phyloP scores from a whole-genome alignment of 176 grass and related monocot genomes.

The Stipa capillata region DNA sequence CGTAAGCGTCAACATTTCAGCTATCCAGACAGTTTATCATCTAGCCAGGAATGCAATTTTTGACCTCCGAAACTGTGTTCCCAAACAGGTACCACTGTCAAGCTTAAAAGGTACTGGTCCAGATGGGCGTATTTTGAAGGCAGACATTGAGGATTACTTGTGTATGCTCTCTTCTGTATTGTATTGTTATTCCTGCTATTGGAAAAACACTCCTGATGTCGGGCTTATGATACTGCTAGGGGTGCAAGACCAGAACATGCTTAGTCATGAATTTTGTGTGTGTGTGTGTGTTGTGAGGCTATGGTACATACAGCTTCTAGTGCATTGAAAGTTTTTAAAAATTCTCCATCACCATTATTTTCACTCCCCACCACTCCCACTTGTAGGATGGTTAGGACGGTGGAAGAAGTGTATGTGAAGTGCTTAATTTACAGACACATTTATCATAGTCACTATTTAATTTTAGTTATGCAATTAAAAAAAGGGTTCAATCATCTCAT shows the following conservation, averaged over 20 bases:
- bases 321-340: neutral
- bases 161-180: conserved; percentile 33
- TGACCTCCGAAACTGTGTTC: neutral
- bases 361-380: neutral
- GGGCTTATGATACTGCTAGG: neutral
- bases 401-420: neutral
- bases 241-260: neutral
- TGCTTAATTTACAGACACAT: neutral
- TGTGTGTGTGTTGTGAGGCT: neutral
- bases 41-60: neutral
- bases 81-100: conserved; percentile 45
- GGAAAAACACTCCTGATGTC: neutral
- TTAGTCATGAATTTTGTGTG: neutral
- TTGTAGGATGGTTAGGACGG: neutral
- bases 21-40: neutral
- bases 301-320: neutral
- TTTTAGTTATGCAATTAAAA: neutral
- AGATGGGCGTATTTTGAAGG: conserved; percentile 62
- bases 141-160: conserved; percentile 69
- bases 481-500: neutral
- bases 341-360: neutral
- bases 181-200: neutral
- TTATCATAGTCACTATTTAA: no score
- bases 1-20: conserved; percentile 17
- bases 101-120: conserved; percentile 68